phyloP scores from a whole-genome alignment of 495 filamentous ascomycete genomes.

The Durotheca rogersii region DNA sequence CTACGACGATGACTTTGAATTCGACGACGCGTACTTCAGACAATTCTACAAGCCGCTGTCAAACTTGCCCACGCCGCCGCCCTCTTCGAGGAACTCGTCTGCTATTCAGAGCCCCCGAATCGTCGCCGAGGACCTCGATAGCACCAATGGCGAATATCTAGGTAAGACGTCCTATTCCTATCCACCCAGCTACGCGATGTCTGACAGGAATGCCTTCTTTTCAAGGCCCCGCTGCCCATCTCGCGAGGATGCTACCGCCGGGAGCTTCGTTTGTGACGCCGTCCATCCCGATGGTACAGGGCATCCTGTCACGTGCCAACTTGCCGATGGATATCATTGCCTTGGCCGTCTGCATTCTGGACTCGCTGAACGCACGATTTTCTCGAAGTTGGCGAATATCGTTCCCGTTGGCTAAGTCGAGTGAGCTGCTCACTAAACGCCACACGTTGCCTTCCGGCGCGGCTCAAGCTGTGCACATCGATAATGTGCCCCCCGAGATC shows the following conservation, averaged over 20 bases:
- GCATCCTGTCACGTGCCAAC: slow-evolving; percentile 51
- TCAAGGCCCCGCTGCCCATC: slow-evolving; percentile 55
- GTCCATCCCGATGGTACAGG: slow-evolving; percentile 52
- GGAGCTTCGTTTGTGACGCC: slow-evolving; percentile 52
- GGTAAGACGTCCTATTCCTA: slow-evolving; percentile 40
- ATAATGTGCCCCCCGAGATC: slow-evolving; percentile 54
- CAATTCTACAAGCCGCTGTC: slow-evolving; percentile 60
- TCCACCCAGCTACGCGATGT: neutral
- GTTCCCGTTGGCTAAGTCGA: slow-evolving; percentile 41
- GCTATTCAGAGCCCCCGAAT: slow-evolving; percentile 42
- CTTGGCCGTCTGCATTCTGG: slow-evolving; percentile 56
- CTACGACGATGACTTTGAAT: slow-evolving; percentile 50
- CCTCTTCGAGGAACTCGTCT: slow-evolving; percentile 47
- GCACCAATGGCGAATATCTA: slow-evolving; percentile 44
- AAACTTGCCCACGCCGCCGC: slow-evolving; percentile 61
- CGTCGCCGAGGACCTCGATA: slow-evolving; percentile 45
- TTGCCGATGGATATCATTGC: slow-evolving; percentile 53
- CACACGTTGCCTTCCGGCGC: slow-evolving; percentile 47
- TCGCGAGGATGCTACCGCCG: slow-evolving; percentile 56
- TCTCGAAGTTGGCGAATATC: slow-evolving; percentile 53
- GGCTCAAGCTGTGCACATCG: slow-evolving; percentile 50
- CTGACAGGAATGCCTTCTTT: slow-evolving; percentile 17
- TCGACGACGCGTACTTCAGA: slow-evolving; percentile 56
- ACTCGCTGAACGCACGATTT: slow-evolving; percentile 56
- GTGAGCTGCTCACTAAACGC: slow-evolving; percentile 37